Percentiles rank a stretch among this genome's conserved stretches.
Conservation (phyloP, 73 alveolate genomes). For the Paramecium primaurelia region DNA sequence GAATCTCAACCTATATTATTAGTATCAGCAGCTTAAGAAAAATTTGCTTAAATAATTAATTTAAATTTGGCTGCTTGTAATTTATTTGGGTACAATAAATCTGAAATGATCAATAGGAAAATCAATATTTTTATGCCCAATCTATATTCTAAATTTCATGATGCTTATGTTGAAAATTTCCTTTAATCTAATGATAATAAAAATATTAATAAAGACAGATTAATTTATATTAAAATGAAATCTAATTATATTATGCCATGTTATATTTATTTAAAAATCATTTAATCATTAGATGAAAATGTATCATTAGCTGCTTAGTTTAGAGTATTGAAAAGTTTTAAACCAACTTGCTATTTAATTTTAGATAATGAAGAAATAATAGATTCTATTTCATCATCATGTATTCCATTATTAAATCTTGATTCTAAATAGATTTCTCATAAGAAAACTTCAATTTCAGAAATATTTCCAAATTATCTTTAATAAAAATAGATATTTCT, state of each 20-base stretch:
- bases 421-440: constrained; percentile 42
- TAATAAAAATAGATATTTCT: background rate
- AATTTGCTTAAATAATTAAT: constrained; percentile 50
- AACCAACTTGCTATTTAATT: background rate
- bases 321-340: background rate
- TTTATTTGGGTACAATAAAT: constrained; percentile 50
- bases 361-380: constrained; percentile 49
- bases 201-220: constrained; percentile 36
- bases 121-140: constrained; percentile 57
- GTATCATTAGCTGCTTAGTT: constrained; percentile 43
- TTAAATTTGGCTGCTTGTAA: constrained; percentile 51
- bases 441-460: constrained; percentile 43
- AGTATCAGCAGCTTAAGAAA: constrained; percentile 40
- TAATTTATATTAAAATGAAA: constrained; percentile 24
- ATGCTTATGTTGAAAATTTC: constrained; percentile 43
- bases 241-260: constrained; percentile 57
- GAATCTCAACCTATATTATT: constrained; percentile 51
- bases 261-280: constrained; percentile 5
- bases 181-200: constrained; percentile 46
- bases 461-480: background rate
- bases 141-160: constrained; percentile 53
- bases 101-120: constrained; percentile 59
- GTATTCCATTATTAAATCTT: constrained; percentile 40
- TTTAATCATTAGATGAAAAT: constrained; percentile 49
- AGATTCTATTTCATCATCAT: constrained; percentile 38